These are phyloP conservation scores for Leccinum sublutescens DNA, from an alignment of 768 basidiomycete genomes.

Conservation along the genomic window DNA sequence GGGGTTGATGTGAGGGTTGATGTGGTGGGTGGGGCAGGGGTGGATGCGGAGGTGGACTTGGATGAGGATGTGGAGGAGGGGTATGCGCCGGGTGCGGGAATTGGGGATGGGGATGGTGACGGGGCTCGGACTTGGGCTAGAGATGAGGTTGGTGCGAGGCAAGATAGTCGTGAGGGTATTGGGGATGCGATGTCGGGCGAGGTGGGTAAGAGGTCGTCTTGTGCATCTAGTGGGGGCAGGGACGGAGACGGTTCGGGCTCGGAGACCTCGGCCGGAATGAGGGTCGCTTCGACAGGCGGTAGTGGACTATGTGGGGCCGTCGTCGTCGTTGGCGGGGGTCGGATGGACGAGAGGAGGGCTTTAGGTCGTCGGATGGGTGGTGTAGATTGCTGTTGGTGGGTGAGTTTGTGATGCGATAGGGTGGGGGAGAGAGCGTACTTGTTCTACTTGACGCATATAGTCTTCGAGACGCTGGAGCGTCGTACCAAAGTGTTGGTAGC, in stretches of 20 bases:
- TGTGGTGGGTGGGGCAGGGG: conserved; percentile 33
- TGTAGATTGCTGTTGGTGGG: conserved; percentile 37
- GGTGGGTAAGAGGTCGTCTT: conserved; percentile 39
- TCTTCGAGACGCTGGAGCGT: conserved; percentile 57
- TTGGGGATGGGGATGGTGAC: conserved; percentile 8
- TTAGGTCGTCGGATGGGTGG: conserved; percentile 41
- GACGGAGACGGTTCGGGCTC: conserved; percentile 11
- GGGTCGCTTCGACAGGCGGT: conserved; percentile 19
- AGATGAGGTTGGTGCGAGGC: neutral
- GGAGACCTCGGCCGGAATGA: conserved; percentile 25
- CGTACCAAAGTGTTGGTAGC: conserved; percentile 45
- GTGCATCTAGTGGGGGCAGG: neutral
- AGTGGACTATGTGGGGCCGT: neutral
- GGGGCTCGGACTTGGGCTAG: conserved; percentile 15
- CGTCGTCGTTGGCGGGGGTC: conserved; percentile 37
- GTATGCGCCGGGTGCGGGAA: conserved; percentile 6
- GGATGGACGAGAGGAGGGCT: conserved; percentile 54
- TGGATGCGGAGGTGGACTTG: conserved; percentile 7
- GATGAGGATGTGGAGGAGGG: neutral
- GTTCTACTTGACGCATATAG: conserved; percentile 49
- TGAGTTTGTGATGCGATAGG: no score
- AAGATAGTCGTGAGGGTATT: neutral
- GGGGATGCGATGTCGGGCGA: conserved; percentile 22
- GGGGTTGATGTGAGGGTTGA: conserved; percentile 36
- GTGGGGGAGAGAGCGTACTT: conserved; percentile 36